Evolutionary conservation across 2,329 filamentous ascomycete species (phyloP), one percentile per base, ranked within the genome.

Genomic region (Penicillium frequentans): DNA sequence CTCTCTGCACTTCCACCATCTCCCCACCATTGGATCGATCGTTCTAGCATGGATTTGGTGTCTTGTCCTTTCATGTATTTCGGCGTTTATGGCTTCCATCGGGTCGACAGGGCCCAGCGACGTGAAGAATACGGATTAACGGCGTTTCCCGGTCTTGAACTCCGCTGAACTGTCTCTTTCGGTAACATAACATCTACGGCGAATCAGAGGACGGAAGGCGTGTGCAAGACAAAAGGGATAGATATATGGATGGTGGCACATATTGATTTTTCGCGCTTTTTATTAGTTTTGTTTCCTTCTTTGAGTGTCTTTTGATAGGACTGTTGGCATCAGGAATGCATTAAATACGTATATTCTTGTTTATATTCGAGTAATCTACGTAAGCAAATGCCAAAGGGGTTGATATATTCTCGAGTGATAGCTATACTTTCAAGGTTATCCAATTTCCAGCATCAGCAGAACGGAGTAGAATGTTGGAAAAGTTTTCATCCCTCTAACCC

Each of bases 171-270:
- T 54, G 49, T 31, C 50, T 47, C 50, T 45, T 52, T 53, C 42
- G 42, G 50, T 35, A 37, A 19, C 23, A 51, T 27, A 27, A 29
- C 43, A 27, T 46, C 21, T 46, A 13, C 42, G 52, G 52, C 52
- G 52, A 48, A 47, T 54, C 35, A 11, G 45, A 43, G 44, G 33
- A 52, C 49, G 37, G 37, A 42, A 47, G 43, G 44, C 44, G 31
- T 29, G 43, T 47, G 44, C 44, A 54, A 48, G 52, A 54, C 52
- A 48, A 53, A 53, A 54, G 44, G 52, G 52, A 54, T 54, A 54
- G 52, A 54, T 26, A 49, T 23, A 54, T 21, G 50, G 42, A 44
- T 26, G 52, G 43, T 47, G 44, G 44, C 45, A 42, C 31, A 42
- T 54, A 39, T 42, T 39, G 23, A 16, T 4, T 27, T n/a, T 29